Conservation (phyloP, 2,329 filamentous ascomycete genomes). For the Epichloe gansuensis region DNA sequence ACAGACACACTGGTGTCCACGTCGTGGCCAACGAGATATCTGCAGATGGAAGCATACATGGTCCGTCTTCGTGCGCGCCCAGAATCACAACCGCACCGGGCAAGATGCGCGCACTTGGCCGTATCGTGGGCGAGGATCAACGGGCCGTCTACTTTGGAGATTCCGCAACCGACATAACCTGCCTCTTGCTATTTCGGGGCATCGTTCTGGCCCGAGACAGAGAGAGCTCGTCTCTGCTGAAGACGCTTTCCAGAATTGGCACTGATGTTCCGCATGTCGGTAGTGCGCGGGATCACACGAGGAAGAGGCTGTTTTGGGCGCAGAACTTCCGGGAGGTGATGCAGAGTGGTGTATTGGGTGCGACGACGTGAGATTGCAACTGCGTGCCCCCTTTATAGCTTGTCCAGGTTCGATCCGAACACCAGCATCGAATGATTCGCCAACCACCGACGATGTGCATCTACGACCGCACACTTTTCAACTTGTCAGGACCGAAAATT, state of each 20-base stretch:
- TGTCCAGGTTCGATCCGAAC: not conserved
- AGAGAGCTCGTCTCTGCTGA: constrained; percentile 20
- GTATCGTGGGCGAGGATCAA: constrained; percentile 13
- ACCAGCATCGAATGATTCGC: not conserved
- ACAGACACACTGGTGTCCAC: constrained; percentile 16
- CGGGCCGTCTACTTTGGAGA: constrained; percentile 44
- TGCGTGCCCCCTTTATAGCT: not conserved
- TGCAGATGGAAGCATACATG: constrained; percentile 27
- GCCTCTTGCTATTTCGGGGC: constrained; percentile 31
- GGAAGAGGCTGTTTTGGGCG: constrained; percentile 26
- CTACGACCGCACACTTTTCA: not conserved
- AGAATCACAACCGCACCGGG: constrained; percentile 28
- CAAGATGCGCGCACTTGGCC: constrained; percentile 31
- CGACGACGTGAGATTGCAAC: not conserved
- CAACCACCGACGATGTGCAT: not conserved
- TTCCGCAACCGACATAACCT: constrained; percentile 44
- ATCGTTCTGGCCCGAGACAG: constrained; percentile 33
- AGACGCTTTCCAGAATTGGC: constrained; percentile 25
- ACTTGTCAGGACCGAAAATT: not conserved
- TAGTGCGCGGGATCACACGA: constrained; percentile 2
- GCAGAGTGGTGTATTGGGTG: constrained; percentile 8
- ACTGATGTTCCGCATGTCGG: constrained; percentile 26
- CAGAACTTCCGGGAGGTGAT: constrained; percentile 31
- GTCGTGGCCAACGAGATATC: constrained; percentile 34
- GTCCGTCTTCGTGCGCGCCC: constrained; percentile 21